phyloP scores from a whole-genome alignment of 1,139 yeast genomes.

The Geotrichum citri-aurantii region DNA sequence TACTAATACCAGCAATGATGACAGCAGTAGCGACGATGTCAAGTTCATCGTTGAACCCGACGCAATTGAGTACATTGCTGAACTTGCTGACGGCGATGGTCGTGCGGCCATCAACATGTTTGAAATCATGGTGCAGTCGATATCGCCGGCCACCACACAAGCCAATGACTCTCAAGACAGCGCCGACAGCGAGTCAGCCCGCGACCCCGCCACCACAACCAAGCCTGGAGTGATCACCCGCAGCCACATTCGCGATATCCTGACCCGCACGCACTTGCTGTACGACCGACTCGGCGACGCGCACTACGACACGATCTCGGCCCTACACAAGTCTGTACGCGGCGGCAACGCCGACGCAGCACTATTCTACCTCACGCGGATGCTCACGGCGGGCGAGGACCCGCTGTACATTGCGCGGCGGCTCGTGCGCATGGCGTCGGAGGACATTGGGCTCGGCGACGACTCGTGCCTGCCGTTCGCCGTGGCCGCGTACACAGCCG shows the following conservation, averaged over 20 bases:
- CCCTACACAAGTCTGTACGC: conserved; percentile 84
- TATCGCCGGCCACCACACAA: background rate
- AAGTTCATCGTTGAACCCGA: conserved; percentile 50
- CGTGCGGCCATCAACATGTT: conserved; percentile 73
- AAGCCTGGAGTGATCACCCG: conserved; percentile 23
- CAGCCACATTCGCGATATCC: conserved; percentile 37
- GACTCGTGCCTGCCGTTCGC: conserved; percentile 83
- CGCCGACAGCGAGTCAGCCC: background rate
- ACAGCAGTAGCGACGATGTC: conserved; percentile 13
- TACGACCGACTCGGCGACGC: conserved; percentile 87
- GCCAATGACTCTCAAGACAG: conserved; percentile 12
- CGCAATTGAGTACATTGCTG: conserved; percentile 64
- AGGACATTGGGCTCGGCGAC: conserved; percentile 80
- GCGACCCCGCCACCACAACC: conserved; percentile 6
- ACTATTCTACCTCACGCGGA: conserved; percentile 72
- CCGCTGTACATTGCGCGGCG: conserved; percentile 88
- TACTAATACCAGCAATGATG: background rate
- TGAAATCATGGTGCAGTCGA: conserved; percentile 44
- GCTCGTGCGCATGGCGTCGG: conserved; percentile 89
- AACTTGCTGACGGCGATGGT: conserved; percentile 84
- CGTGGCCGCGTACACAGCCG: conserved; percentile 76
- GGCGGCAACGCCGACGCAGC: conserved; percentile 91
- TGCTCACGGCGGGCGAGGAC: conserved; percentile 91
- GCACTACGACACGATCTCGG: conserved; percentile 92
- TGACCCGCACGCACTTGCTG: conserved; percentile 52